Percentiles rank a stretch among this genome's conserved stretches.
Evolutionary conservation across 345 rosid genomes (phyloP).

Genomic region (Geranium rotundifolium): DNA sequence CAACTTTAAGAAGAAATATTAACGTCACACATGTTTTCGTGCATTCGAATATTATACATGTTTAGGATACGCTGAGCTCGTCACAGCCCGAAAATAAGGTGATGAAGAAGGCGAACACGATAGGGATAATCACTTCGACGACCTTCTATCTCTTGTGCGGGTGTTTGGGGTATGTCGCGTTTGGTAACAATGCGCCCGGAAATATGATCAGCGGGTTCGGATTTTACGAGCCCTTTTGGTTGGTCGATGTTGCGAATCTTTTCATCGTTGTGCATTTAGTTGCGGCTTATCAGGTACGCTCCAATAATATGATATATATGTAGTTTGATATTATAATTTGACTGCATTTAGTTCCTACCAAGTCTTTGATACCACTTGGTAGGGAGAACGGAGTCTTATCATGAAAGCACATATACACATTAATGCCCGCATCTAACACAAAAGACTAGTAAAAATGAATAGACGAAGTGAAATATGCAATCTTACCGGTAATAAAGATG

Average conservation of each 20-base stretch:
- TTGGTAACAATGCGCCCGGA: conserved; percentile 11
- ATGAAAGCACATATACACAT: too few relatives aligned
- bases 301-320: neutral
- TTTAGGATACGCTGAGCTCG: conserved; percentile 50
- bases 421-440: too few relatives aligned
- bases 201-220: conserved; percentile 14
- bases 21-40: too few relatives aligned
- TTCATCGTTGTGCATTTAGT: conserved; percentile 13
- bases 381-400: too few relatives aligned
- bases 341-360: too few relatives aligned
- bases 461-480: too few relatives aligned
- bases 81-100: conserved; percentile 55
- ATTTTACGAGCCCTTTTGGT: conserved; percentile 13
- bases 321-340: too few relatives aligned
- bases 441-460: too few relatives aligned
- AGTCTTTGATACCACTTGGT: too few relatives aligned
- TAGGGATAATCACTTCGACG: conserved; percentile 53
- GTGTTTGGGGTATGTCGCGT: conserved; percentile 49
- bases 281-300: conserved; percentile 17
- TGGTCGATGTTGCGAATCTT: conserved; percentile 12
- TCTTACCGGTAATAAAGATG: too few relatives aligned
- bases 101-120: conserved; percentile 51
- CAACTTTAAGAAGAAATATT: too few relatives aligned
- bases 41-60: neutral
- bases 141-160: conserved; percentile 68